Evolutionary conservation across 257 asterid genomes (phyloP).

Genomic region (Anisodus tanguticus): DNA sequence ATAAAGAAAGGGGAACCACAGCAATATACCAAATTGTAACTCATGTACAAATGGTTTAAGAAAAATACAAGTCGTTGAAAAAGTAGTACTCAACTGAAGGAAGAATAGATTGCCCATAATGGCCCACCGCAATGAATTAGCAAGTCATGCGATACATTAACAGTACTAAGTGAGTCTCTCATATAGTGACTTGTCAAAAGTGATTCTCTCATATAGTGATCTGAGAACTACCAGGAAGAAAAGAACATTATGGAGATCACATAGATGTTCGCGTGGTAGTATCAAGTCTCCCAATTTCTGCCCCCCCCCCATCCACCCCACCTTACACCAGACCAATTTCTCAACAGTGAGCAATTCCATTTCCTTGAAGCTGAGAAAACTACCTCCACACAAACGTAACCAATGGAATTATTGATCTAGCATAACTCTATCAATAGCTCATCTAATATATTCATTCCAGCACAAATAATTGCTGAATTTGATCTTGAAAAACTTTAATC

Average conservation of each 20-base stretch:
- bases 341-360: conserved; percentile 16
- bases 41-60: neutral
- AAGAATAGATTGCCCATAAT: neutral
- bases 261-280: neutral
- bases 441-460: neutral
- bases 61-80: neutral
- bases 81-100: conserved; percentile 8
- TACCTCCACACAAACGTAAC: neutral
- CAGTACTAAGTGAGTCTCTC: neutral
- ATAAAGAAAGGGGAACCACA: neutral
- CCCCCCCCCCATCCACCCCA: neutral
- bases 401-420: neutral
- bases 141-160: neutral
- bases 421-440: neutral
- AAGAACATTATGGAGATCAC: neutral
- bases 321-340: conserved; percentile 25
- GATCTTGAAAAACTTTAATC: neutral
- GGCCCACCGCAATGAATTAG: neutral
- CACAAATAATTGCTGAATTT: conserved; percentile 20
- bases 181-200: neutral
- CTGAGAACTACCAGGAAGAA: neutral
- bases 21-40: neutral
- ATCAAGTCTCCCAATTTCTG: neutral
- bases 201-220: neutral
- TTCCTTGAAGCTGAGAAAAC: conserved; percentile 26